Evolutionary conservation across 768 basidiomycete genomes (phyloP), one percentile per base, ranked within the genome.

Genomic region (Lactarius sanguifluus): DNA sequence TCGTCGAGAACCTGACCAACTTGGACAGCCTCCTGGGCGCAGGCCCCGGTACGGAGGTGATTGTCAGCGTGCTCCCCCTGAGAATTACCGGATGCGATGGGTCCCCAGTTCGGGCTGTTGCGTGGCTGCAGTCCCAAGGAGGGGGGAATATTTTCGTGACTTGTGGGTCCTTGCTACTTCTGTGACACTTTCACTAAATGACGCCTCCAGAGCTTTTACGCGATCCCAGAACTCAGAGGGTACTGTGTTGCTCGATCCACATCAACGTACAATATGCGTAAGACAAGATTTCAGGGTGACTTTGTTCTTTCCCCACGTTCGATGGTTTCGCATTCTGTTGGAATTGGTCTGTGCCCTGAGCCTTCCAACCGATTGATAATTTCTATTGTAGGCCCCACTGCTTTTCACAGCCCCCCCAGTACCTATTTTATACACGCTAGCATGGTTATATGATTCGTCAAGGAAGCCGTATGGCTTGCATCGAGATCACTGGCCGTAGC

Each of bases 1-100:
- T 76, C 52, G 75, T 66, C 9, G 75, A 76, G 67, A 76, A 76
- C 40, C 56, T 76, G 57, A 70, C 66, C 30, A 73, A 71, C 59
- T 54, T 75, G 65, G 75, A 67, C 20, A 57, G 36, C 15, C 56
- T 74, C 41, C 34, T 62, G 62, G 61, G 18, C 12, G 50, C 40
- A 28, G 63, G 10, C 40, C 47, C 34, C 5, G 60, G 36, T 38
- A 59, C 20, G 34, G 67, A 28, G 34, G 59, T 67, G 16, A 65
- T 66, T 32, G 58, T 76, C 43, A 74, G 70, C 41, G 18, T 76
- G 8, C 61, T 72, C 23, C 75, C 75, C 50, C 50, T 76, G 60
- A 71, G 69, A 30, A 58, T 76, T 13, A 25, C 59, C 8, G 71
- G 71, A 32, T 69, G 70, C 28, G 75, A 76, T 47, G 75, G 72